Evolutionary conservation across 1,284 basidiomycete species (phyloP), one percentile per base, ranked within the genome.

Genomic region (Ceratobasidium sp.): DNA sequence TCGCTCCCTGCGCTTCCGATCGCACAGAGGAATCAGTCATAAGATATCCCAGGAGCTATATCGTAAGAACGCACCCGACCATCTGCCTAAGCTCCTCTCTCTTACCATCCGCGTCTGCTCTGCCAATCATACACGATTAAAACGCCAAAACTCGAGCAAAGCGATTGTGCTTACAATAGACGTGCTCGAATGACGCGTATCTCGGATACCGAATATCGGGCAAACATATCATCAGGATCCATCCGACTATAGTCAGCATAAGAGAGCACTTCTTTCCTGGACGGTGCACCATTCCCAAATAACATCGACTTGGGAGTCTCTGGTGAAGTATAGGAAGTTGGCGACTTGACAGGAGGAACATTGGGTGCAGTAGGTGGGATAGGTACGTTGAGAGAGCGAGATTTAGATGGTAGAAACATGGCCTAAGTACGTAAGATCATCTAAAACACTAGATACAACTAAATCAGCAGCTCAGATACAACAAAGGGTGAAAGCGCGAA

Each of bases 81-180:
- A 97, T 98, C 34, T 93, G 86, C 77, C 95, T 86, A 56, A 98
- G 87, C 81, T 98, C 96, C 79, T 95, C 92, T 80, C 95, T 93
- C 82, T 97, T 97, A 65, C 90, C 91, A 80, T 95, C 89, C 1
- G 95, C 95, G 81, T 96, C 93, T n/a, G 86, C 84, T 81, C 93
- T 94, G 41, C 29, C n/a, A 48, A 31, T 76, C 11, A 9, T 59
- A 51, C 43, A 39, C 49, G 31, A 29, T 63, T 43, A 37, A 54
- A 43, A 48, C 16, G 37, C 27, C 43, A 37, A 39, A 29, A 16
- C 61, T 39, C 24, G 8, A 46, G 29, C 14, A 13, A 72, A 63
- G 59, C 24, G 39, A 63, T n/a, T 6, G 39, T 19, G 58, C 81
- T 75, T 76, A 94, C 93, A 89, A 87, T 76, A 96, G 83, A 74